Evolutionary conservation across 768 basidiomycete genomes (phyloP), one percentile per base, ranked within the genome.

Genomic region (Thelephora ganbajun): DNA sequence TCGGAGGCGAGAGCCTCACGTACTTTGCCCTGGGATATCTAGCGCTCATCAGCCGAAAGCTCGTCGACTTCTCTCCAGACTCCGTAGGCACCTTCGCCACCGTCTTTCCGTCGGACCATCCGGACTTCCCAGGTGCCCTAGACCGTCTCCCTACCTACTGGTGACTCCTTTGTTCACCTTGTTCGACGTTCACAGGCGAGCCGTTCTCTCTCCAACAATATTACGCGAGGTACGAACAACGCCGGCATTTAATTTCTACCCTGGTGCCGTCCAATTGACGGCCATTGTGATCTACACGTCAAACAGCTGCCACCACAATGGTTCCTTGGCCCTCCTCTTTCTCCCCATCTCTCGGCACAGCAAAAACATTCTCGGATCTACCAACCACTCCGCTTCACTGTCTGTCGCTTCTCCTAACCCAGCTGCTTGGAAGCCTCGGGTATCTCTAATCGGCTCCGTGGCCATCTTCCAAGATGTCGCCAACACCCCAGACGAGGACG

Each of bases 151-250:
- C 26, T 11, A 20, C 14, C 26, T 11, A 22, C 48, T 37, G 33
- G 50, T 20, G 20, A 26, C 26, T 9, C 26, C 26, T 30, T 30
- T 30, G 26, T 30, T 30, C 26, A 30, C 26, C 26, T 30, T 30
- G 26, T 30, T n/a, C n/a, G 41, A 46, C 42, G 20, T 22, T 18
- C 35, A 14, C 57, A 72, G 73, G 64, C 9, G 62, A 69, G 51
- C 70, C 74, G 0, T 74, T 74, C 56, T 59, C 69, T 4, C 60
- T 77, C 43, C 73, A 73, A 56, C 74, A 76, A 57, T 77, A 75
- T 54, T 76, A 74, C 52, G 73, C 73, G 39, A 66, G 63, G 61
- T 65, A 49, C 18, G 23, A 6, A 26, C 14, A 22, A 30, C 19
- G 35, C 12, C 62, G 59, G 61, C 57, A 46, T 33, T 45, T 7